A percentile compares a stretch with the other conserved stretches of the same genome.
Evolutionary conservation across 495 filamentous ascomycete genomes (phyloP).

Genomic region (Penicillium silybi): DNA sequence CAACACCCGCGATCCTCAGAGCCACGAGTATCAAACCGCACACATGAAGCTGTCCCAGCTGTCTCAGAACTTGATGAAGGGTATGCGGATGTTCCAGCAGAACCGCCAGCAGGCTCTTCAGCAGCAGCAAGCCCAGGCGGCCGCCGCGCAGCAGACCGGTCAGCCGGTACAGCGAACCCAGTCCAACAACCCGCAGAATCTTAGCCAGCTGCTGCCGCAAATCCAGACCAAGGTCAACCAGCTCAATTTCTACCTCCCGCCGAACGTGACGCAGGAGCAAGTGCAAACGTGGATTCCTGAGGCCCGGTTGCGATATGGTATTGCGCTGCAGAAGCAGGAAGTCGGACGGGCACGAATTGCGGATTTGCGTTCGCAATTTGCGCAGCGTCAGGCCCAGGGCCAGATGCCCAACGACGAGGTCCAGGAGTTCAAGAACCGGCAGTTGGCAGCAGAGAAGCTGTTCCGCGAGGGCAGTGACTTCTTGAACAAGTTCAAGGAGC

Average conservation of each 20-base stretch:
- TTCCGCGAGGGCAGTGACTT: conserved; percentile 45
- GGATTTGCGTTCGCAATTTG: conserved; percentile 36
- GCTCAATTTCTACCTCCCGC: conserved; percentile 45
- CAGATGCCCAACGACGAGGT: conserved; percentile 43
- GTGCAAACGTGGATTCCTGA: conserved; percentile 49
- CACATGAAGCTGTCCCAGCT: conserved; percentile 63
- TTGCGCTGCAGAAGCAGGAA: conserved; percentile 51
- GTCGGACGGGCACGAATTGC: conserved; percentile 37
- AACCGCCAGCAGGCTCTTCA: conserved; percentile 40
- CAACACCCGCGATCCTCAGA: conserved; percentile 53
- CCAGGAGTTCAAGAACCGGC: conserved; percentile 39
- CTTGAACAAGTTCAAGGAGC: conserved; percentile 45
- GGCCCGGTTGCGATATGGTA: conserved; percentile 49
- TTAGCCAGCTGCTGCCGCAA: conserved; percentile 39
- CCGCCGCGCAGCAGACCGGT: conserved; percentile 28
- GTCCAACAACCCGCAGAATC: conserved; percentile 37
- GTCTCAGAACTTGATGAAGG: conserved; percentile 57
- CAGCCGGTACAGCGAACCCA: conserved; percentile 35
- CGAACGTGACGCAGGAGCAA: conserved; percentile 43
- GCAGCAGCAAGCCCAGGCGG: conserved; percentile 18
- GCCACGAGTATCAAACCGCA: conserved; percentile 55
- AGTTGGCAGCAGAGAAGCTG: conserved; percentile 42
- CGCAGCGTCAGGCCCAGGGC: conserved; percentile 33
- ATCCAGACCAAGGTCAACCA: conserved; percentile 45
- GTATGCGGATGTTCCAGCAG: conserved; percentile 48